These are phyloP conservation scores for Glutinoglossum americanum DNA, from an alignment of 495 filamentous ascomycete genomes.

Conservation along the genomic window DNA sequence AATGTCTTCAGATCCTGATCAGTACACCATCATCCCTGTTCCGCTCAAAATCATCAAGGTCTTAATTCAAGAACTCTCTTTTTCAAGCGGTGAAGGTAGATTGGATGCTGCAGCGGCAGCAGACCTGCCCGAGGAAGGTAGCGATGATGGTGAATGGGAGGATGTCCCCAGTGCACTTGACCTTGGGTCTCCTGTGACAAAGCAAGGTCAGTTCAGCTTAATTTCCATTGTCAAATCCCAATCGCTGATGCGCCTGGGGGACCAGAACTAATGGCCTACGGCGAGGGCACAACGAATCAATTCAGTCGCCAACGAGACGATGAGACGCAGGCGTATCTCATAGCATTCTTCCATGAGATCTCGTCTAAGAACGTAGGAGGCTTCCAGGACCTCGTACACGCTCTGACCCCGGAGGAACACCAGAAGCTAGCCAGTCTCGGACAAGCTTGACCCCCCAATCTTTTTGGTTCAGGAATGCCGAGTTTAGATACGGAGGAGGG, in stretches of 20 bases:
- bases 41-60: constrained; percentile 93
- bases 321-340: constrained; percentile 68
- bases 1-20: constrained; percentile 46
- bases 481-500: not conserved
- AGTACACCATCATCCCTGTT: constrained; percentile 70
- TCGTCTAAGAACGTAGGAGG: constrained; percentile 26
- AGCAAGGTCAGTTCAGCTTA: constrained; percentile 31
- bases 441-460: not conserved
- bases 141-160: constrained; percentile 67
- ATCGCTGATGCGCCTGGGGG: constrained; percentile 2
- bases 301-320: constrained; percentile 59
- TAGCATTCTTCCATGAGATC: constrained; percentile 58
- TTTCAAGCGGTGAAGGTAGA: constrained; percentile 21
- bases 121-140: constrained; percentile 19
- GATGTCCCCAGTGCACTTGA: constrained; percentile 60
- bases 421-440: constrained; percentile 1
- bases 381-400: constrained; percentile 5
- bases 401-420: not conserved
- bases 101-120: constrained; percentile 16
- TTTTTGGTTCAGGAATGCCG: not conserved
- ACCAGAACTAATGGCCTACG: constrained; percentile 55
- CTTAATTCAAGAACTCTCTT: constrained; percentile 66
- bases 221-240: constrained; percentile 16
- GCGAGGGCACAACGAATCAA: constrained; percentile 32
- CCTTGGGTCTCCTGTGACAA: constrained; percentile 24